Evolutionary conservation across 2,329 filamentous ascomycete genomes (phyloP).

Genomic region (Colletotrichum falcatum): DNA sequence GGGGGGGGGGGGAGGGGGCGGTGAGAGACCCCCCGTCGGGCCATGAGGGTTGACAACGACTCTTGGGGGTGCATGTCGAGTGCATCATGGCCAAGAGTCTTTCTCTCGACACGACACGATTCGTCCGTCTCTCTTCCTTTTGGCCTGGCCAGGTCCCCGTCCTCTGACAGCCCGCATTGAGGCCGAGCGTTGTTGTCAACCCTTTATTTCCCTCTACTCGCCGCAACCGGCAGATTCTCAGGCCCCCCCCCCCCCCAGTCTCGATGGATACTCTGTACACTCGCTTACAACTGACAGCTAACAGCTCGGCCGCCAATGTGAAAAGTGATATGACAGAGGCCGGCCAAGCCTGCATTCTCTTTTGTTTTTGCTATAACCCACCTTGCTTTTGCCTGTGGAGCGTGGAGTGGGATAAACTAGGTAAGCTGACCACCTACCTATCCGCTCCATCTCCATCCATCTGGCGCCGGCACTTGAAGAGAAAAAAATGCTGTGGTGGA

Average conservation of each 20-base stretch:
- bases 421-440: no score
- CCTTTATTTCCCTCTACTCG: not conserved
- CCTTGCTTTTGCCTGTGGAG: conserved; percentile 2
- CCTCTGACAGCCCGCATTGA: conserved; percentile 1
- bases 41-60: not conserved
- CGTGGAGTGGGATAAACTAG: not conserved
- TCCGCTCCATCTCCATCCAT: not conserved
- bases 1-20: not conserved
- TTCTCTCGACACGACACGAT: not conserved
- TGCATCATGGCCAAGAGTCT: not conserved
- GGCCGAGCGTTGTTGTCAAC: not conserved
- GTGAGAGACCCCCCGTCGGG: not conserved
- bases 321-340: not conserved
- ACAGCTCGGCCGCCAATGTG: not conserved
- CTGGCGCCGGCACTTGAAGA: conserved; percentile 30
- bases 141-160: not conserved
- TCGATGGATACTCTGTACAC: conserved; percentile 1
- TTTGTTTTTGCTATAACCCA: not conserved
- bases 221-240: not conserved
- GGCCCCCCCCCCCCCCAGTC: no score
- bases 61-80: not conserved
- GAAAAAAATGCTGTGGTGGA: not conserved
- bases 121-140: not conserved
- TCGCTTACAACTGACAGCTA: not conserved
- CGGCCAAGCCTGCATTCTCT: not conserved